A percentile compares a stretch with the other conserved stretches of the same genome.
Evolutionary conservation across 2,329 filamentous ascomycete species (phyloP).

Genomic region (Knufia petricola): DNA sequence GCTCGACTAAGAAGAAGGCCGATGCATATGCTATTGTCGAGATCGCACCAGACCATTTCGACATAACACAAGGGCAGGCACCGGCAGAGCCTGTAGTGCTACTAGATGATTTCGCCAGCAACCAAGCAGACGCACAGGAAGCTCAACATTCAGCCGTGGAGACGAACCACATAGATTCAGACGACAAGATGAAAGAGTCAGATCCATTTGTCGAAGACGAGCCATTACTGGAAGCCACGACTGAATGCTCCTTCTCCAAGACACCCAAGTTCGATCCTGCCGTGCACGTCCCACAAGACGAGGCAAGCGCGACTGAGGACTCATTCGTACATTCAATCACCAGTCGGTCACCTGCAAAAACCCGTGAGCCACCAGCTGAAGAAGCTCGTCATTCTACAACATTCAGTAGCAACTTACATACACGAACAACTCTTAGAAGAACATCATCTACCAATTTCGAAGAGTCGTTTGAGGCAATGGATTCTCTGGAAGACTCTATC

Average conservation of each 20-base stretch:
- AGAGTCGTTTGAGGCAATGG: slow-evolving; percentile 42
- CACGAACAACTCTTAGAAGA: slow-evolving; percentile 13
- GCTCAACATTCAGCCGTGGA: neutral
- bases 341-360: slow-evolving; percentile 23
- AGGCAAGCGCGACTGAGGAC: slow-evolving; percentile 18
- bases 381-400: neutral
- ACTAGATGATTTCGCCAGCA: neutral
- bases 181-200: slow-evolving; percentile 2
- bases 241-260: slow-evolving; percentile 10
- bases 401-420: slow-evolving; percentile 7
- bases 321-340: slow-evolving; percentile 25
- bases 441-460: slow-evolving; percentile 25
- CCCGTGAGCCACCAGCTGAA: neutral
- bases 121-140: neutral
- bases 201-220: neutral
- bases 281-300: slow-evolving; percentile 16
- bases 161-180: neutral
- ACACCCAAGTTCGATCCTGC: slow-evolving; percentile 24
- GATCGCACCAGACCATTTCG: neutral
- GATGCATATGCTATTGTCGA: neutral
- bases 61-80: neutral
- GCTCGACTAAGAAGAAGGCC: neutral
- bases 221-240: slow-evolving; percentile 1
- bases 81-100: neutral
- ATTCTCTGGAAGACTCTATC: slow-evolving; percentile 43